Evolutionary conservation across 805 yeast species (phyloP).

Genomic region (Metschnikowia kunwiensis): DNA sequence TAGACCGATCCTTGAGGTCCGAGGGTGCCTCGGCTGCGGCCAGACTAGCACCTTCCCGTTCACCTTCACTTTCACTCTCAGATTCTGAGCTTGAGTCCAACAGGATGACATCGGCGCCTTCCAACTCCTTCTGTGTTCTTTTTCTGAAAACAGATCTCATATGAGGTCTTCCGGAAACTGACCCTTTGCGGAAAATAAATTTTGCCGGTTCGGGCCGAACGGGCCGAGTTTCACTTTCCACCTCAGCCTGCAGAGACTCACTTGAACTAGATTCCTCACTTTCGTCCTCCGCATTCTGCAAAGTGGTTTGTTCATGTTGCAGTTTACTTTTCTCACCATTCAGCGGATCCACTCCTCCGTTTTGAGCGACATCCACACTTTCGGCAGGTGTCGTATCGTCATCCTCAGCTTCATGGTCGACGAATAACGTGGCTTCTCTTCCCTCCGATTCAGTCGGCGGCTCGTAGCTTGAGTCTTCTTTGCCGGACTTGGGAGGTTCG

Average conservation of each 20-base stretch:
- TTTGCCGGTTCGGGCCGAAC: too few species aligned
- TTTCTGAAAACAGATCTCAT: not conserved
- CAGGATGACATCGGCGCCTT: constrained; percentile 2
- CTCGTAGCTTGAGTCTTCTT: too few species aligned
- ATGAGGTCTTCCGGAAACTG: too few species aligned
- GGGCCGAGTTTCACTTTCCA: not conserved
- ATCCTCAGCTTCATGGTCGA: not conserved
- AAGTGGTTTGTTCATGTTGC: not conserved
- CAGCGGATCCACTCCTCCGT: not conserved
- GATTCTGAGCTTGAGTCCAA: constrained; percentile 4
- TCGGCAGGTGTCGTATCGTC: not conserved
- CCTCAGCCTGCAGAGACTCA: not conserved
- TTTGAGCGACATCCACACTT: not conserved
- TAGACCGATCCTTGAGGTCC: too few species aligned
- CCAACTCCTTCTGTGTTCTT: not conserved
- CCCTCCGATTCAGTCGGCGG: too few species aligned
- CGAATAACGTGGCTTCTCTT: not conserved
- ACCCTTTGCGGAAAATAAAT: too few species aligned
- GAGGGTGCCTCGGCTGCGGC: too few species aligned
- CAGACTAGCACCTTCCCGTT: too few species aligned
- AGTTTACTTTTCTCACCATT: too few species aligned
- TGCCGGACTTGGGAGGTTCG: too few species aligned
- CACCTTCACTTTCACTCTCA: constrained; percentile 3
- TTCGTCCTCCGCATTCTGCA: not conserved
- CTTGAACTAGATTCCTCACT: not conserved